phyloP scores from a whole-genome alignment of 108 stramenopile genomes.

The Skeletonema costatum region DNA sequence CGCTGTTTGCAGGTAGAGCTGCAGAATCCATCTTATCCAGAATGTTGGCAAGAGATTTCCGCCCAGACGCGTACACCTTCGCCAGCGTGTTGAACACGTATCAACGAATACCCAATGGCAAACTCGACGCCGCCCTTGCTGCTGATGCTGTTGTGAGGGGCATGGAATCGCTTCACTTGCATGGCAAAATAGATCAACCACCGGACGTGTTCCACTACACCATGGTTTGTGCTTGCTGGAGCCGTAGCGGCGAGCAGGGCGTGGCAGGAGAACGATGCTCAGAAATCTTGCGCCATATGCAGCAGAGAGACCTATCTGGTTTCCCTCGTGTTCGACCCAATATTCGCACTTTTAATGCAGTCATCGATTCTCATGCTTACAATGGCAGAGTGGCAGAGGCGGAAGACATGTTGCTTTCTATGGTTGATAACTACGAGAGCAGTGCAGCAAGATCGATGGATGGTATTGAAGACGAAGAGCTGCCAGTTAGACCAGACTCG shows the following conservation, averaged over 20 bases:
- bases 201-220: constrained; percentile 59
- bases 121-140: constrained; percentile 54
- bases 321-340: constrained; percentile 59
- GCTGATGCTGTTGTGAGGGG: constrained; percentile 63
- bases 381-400: constrained; percentile 53
- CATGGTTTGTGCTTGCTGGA: constrained; percentile 67
- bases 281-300: constrained; percentile 67
- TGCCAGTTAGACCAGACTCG: constrained; percentile 58
- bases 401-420: constrained; percentile 62
- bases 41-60: constrained; percentile 36
- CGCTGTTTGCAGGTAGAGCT: constrained; percentile 40
- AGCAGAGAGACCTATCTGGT: constrained; percentile 49
- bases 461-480: constrained; percentile 54
- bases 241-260: constrained; percentile 46
- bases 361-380: constrained; percentile 61
- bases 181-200: constrained; percentile 53
- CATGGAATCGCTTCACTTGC: constrained; percentile 64
- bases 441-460: constrained; percentile 47
- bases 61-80: constrained; percentile 63
- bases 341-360: constrained; percentile 68
- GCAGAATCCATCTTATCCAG: constrained; percentile 43
- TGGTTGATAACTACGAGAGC: constrained; percentile 59
- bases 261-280: constrained; percentile 55
- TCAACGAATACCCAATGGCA: constrained; percentile 46
- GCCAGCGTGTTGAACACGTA: constrained; percentile 61